Conservation (phyloP, 495 filamentous ascomycete genomes). For the Xylaria scruposa region DNA sequence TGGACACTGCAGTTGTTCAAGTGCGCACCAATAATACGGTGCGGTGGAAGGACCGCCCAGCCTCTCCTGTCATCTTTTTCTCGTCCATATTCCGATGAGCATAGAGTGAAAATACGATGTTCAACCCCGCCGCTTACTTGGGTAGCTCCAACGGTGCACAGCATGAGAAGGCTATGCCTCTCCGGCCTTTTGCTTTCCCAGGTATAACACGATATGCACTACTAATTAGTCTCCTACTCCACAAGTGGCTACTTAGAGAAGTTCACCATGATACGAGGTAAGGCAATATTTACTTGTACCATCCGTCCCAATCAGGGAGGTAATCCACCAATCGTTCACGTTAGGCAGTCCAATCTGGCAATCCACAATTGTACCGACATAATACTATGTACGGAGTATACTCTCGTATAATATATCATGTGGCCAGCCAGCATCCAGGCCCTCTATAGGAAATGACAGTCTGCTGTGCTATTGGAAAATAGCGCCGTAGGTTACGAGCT, state of each 20-base stretch:
- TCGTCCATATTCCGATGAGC: not conserved
- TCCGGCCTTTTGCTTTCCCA: not conserved
- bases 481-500: constrained; percentile 5
- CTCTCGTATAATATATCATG: constrained; percentile 8
- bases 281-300: not conserved
- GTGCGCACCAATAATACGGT: constrained; percentile 9
- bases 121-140: not conserved
- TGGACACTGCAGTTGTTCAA: not conserved
- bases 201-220: constrained; percentile 6
- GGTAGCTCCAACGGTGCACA: not conserved
- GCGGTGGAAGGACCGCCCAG: not conserved
- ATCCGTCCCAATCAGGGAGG: not conserved
- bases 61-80: constrained; percentile 4
- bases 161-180: not conserved
- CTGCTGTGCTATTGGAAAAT: not conserved
- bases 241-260: not conserved
- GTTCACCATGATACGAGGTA: constrained; percentile 6
- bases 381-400: not conserved
- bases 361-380: not conserved
- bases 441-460: not conserved
- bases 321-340: not conserved
- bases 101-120: not conserved
- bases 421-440: constrained; percentile 9
- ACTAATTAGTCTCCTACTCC: not conserved
- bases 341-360: not conserved